Conservation (phyloP, 1,284 basidiomycete species). For the Trametes hirsuta region DNA sequence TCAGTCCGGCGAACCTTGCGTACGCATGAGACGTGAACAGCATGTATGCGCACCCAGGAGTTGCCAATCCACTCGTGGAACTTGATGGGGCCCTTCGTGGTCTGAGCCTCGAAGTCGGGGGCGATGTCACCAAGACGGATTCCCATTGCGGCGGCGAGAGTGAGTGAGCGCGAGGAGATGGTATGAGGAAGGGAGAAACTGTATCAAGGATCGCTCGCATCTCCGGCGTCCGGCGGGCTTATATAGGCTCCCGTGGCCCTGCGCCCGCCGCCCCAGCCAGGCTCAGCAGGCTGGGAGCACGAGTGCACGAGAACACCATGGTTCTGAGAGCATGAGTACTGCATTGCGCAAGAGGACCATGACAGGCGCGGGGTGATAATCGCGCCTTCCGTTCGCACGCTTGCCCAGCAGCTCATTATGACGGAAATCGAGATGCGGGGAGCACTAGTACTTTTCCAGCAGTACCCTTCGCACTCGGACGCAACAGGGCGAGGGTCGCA, state of each 20-base stretch:
- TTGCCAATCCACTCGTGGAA: slow-evolving; percentile 93
- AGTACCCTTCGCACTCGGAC: background rate
- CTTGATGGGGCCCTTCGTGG: slow-evolving; percentile 75
- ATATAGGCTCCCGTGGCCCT: slow-evolving; percentile 13
- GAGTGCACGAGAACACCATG: background rate
- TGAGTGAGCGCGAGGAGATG: background rate
- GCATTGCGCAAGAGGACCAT: slow-evolving; percentile 12
- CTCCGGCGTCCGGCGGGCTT: slow-evolving; percentile 8
- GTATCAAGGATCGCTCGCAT: slow-evolving; percentile 13
- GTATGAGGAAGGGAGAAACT: background rate
- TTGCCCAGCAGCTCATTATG: slow-evolving; percentile 3
- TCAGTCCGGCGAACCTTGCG: background rate
- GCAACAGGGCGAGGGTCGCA: background rate
- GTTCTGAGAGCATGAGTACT: slow-evolving; percentile 5
- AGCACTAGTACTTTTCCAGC: slow-evolving; percentile 9
- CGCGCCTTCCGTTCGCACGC: slow-evolving; percentile 53
- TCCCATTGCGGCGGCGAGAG: slow-evolving; percentile 14
- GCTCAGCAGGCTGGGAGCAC: background rate
- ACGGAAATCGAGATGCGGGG: background rate
- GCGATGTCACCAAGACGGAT: slow-evolving; percentile 80
- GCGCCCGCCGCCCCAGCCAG: background rate
- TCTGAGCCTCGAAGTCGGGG: slow-evolving; percentile 84
- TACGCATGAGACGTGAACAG: background rate
- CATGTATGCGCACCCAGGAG: slow-evolving; percentile 71
- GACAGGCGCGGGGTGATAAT: slow-evolving; percentile 35